Percentiles rank a stretch among this genome's conserved stretches.
Conservation (phyloP, 371 early-diverging fungal genomes). For the Batkoa obscura region DNA sequence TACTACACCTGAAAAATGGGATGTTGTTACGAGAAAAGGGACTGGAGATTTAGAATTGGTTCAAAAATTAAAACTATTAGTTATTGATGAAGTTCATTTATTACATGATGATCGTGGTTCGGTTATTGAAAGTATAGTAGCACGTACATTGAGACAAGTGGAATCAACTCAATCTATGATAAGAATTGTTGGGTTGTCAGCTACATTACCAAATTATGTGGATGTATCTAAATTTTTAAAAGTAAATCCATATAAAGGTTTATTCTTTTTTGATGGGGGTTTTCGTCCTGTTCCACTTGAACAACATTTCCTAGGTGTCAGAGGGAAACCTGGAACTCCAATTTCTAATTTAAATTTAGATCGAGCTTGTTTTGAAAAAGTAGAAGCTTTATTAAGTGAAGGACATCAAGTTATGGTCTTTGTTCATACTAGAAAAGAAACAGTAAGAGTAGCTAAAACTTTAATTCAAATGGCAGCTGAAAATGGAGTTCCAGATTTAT, state of each 20-base stretch:
- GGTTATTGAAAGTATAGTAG: slow-evolving; percentile 94
- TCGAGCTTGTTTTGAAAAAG: slow-evolving; percentile 72
- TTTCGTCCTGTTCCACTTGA: slow-evolving; percentile 91
- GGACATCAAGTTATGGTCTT: slow-evolving; percentile 98
- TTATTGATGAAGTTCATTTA: slow-evolving; percentile 99
- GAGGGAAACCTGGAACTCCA: slow-evolving; percentile 62
- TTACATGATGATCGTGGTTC: slow-evolving; percentile 97
- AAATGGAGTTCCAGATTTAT: slow-evolving; percentile 17
- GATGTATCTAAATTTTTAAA: slow-evolving; percentile 92
- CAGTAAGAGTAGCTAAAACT: slow-evolving; percentile 75
- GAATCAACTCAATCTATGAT: slow-evolving; percentile 86
- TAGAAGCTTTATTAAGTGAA: slow-evolving; percentile 30
- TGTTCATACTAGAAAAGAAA: slow-evolving; percentile 94
- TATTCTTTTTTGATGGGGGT: slow-evolving; percentile 90
- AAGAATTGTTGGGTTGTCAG: slow-evolving; percentile 97
- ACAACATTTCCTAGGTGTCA: slow-evolving; percentile 85
- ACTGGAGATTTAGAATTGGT: slow-evolving; percentile 82
- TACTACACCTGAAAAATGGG: slow-evolving; percentile 99
- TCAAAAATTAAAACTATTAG: slow-evolving; percentile 67
- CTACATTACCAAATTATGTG: slow-evolving; percentile 96
- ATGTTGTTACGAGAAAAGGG: slow-evolving; percentile 94
- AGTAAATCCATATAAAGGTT: slow-evolving; percentile 77
- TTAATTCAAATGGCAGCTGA: slow-evolving; percentile 61
- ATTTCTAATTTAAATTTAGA: slow-evolving; percentile 50
- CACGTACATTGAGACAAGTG: slow-evolving; percentile 81